phyloP scores from a whole-genome alignment of 2,329 filamentous ascomycete genomes.

The Periconia digitata region DNA sequence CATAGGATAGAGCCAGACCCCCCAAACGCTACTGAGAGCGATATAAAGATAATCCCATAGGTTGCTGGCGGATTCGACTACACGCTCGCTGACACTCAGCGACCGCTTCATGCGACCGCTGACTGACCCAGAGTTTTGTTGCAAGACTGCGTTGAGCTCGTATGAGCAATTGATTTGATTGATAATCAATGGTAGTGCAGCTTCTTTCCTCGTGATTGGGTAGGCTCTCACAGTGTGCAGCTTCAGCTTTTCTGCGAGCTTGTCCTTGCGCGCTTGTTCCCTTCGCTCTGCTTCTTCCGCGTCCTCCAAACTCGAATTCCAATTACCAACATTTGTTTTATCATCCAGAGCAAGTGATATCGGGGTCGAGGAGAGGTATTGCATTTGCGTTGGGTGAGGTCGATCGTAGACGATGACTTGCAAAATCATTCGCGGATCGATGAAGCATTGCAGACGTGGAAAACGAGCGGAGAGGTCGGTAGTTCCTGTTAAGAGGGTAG shows the following conservation, averaged over 20 bases:
- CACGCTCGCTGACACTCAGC: constrained; percentile 88
- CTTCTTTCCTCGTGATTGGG: constrained; percentile 77
- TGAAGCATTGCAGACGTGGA: constrained; percentile 72
- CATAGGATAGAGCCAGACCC: constrained; percentile 76
- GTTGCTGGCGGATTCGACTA: constrained; percentile 89
- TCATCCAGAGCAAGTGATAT: constrained; percentile 79
- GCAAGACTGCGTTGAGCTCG: constrained; percentile 81
- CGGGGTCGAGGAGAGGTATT: constrained; percentile 89
- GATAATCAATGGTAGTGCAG: constrained; percentile 76
- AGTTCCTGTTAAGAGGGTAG: constrained; percentile 68
- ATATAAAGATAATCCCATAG: constrained; percentile 74
- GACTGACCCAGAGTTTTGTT: constrained; percentile 86
- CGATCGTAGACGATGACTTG: constrained; percentile 90
- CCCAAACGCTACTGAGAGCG: constrained; percentile 70
- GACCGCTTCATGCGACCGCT: constrained; percentile 78
- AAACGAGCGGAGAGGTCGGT: constrained; percentile 53
- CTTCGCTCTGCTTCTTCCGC: constrained; percentile 72
- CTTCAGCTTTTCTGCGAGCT: constrained; percentile 81
- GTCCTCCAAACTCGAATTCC: constrained; percentile 48
- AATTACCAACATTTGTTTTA: constrained; percentile 54
- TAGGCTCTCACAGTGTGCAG: constrained; percentile 82
- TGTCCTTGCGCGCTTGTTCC: constrained; percentile 62
- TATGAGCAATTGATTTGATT: constrained; percentile 96
- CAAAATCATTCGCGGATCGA: constrained; percentile 67
- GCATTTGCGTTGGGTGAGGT: constrained; percentile 84